Percentiles rank a stretch among this genome's conserved stretches.
These are phyloP conservation scores for Monosporozyma servazzii DNA, from an alignment of 805 yeast species.

Conservation along the genomic window DNA sequence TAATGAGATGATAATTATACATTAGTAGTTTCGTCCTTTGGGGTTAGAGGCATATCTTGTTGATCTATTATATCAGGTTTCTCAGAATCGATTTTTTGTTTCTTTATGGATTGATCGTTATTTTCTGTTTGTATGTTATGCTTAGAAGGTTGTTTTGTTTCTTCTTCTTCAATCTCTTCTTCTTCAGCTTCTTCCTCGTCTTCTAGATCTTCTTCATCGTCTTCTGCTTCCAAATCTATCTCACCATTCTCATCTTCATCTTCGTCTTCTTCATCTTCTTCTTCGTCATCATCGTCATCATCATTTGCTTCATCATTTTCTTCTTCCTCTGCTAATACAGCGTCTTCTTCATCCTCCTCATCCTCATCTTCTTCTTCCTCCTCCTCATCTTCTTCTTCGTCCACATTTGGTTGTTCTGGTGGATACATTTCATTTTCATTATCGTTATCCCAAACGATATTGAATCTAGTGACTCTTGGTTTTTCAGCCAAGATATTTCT, in stretches of 20 bases:
- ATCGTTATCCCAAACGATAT: conserved; percentile 92
- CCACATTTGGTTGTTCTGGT: conserved; percentile 65
- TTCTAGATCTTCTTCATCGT: conserved; percentile 12
- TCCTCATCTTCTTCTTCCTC: conserved; percentile 53
- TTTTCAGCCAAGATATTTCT: conserved; percentile 93
- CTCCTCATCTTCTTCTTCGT: conserved; percentile 54
- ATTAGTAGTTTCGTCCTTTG: conserved; percentile 16
- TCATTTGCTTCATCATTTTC: conserved; percentile 35
- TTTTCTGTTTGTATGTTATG: neutral
- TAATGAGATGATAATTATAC: neutral
- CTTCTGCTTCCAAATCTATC: conserved; percentile 3
- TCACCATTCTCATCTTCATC: conserved; percentile 6
- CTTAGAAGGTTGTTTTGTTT: conserved; percentile 8
- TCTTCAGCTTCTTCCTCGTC: conserved; percentile 4
- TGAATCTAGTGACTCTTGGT: conserved; percentile 94
- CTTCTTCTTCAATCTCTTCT: conserved; percentile 4
- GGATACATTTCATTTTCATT: conserved; percentile 60
- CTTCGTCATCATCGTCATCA: conserved; percentile 31
- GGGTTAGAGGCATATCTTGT: conserved; percentile 16
- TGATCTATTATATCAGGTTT: conserved; percentile 9
- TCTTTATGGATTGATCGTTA: neutral
- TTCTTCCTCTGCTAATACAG: conserved; percentile 40
- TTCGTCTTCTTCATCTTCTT: conserved; percentile 16
- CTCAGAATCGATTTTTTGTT: conserved; percentile 7
- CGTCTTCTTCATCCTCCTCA: conserved; percentile 40